Conservation (phyloP, 352 stramenopile genomes). For the Plasmopara halstedii region DNA sequence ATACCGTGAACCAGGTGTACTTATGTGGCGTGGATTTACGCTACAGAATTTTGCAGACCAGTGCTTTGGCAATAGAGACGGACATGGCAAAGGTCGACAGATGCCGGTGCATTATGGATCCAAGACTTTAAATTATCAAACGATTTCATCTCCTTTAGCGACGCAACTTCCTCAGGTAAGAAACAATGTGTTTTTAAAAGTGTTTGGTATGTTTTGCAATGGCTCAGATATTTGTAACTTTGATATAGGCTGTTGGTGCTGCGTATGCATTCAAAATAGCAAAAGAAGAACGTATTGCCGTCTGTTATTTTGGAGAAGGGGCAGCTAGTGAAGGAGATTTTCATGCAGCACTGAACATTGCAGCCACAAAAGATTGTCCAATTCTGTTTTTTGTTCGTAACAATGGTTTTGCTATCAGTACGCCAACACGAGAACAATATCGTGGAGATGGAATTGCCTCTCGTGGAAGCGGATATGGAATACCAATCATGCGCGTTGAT, state of each 20-base stretch:
- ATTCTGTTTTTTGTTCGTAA: slow-evolving; percentile 98
- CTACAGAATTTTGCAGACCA: slow-evolving; percentile 97
- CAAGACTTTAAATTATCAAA: slow-evolving; percentile 94
- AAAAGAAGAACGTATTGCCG: slow-evolving; percentile 84
- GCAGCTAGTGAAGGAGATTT: slow-evolving; percentile 96
- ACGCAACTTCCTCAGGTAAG: slow-evolving; percentile 94
- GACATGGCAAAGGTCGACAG: slow-evolving; percentile 94
- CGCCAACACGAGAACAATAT: slow-evolving; percentile 94
- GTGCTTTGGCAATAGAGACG: slow-evolving; percentile 95
- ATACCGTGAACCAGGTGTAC: slow-evolving; percentile 95
- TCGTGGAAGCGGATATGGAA: slow-evolving; percentile 92
- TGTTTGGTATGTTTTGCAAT: neutral
- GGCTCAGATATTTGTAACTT: no score
- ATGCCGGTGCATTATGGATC: slow-evolving; percentile 99
- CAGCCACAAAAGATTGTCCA: slow-evolving; percentile 91
- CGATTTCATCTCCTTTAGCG: slow-evolving; percentile 94
- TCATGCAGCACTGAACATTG: slow-evolving; percentile 96
- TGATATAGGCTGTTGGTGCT: slow-evolving; percentile 94
- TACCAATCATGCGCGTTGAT: slow-evolving; percentile 95
- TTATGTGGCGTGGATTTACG: slow-evolving; percentile 98
- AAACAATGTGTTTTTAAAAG: neutral
- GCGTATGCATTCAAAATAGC: slow-evolving; percentile 95
- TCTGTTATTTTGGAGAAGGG: slow-evolving; percentile 97
- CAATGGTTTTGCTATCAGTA: slow-evolving; percentile 98
- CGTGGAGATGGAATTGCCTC: slow-evolving; percentile 95